Evolutionary conservation across 495 filamentous ascomycete species (phyloP).

Genomic region (Aspergillus campestris): DNA sequence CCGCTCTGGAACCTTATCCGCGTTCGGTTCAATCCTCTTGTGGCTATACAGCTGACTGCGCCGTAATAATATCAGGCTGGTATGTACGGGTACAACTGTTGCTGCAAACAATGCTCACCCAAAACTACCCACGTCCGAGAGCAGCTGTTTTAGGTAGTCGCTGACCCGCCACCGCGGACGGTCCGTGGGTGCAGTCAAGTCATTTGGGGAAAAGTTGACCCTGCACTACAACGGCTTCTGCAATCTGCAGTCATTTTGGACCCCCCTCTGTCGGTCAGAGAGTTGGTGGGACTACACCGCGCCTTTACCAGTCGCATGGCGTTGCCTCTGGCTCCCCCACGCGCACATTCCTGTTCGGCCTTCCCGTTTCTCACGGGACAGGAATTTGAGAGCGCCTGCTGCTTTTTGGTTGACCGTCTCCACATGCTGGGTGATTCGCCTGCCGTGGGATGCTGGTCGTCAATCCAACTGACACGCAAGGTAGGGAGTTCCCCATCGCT

Average conservation of each 20-base stretch:
- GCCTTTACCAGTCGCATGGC: conserved; percentile 18
- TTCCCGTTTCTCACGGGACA: conserved; percentile 49
- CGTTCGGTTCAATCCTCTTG: conserved; percentile 1
- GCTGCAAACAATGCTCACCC: conserved; percentile 1
- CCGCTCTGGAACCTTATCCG: conserved; percentile 1
- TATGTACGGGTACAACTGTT: background rate
- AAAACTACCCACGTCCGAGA: conserved; percentile 2
- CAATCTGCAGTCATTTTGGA: conserved; percentile 1
- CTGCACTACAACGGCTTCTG: conserved; percentile 1
- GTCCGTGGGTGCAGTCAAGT: too few species aligned
- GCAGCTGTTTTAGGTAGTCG: background rate
- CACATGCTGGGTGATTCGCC: conserved; percentile 11
- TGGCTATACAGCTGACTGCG: too few species aligned
- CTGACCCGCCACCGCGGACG: background rate
- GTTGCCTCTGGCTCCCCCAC: background rate
- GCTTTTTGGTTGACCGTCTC: conserved; percentile 48
- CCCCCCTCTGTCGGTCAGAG: conserved; percentile 6
- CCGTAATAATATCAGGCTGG: too few species aligned
- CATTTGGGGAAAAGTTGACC: background rate
- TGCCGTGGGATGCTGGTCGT: conserved; percentile 16
- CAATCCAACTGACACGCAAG: conserved; percentile 24
- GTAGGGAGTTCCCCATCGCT: conserved; percentile 13
- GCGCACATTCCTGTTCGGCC: conserved; percentile 9
- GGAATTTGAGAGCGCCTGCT: conserved; percentile 55
- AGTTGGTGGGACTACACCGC: conserved; percentile 9